These are phyloP conservation scores for Posidonia oceanica DNA, from an alignment of 116 monocot genomes.

Conservation along the genomic window DNA sequence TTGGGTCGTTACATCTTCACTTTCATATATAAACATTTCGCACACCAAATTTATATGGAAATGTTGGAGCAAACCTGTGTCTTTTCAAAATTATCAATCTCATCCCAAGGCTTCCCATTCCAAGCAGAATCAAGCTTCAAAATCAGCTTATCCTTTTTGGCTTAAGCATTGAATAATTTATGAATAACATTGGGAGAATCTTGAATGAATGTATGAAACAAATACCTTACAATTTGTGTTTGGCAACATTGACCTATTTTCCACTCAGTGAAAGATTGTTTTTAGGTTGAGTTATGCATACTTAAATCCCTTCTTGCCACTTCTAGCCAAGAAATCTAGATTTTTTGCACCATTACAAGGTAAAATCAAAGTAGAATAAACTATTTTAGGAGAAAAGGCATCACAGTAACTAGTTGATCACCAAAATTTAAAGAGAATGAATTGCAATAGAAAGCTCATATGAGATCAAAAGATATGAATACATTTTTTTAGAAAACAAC, in stretches of 20 bases:
- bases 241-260: neutral
- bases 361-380: neutral
- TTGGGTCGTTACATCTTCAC: too few relatives aligned
- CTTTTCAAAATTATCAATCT: conserved; percentile 35
- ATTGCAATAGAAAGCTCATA: too few relatives aligned
- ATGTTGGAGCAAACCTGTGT: conserved; percentile 23
- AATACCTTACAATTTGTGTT: neutral
- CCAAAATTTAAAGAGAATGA: too few relatives aligned
- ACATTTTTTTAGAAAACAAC: too few relatives aligned
- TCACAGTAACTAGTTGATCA: too few relatives aligned
- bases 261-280: too few relatives aligned
- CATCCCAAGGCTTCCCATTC: conserved; percentile 60
- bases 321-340: neutral
- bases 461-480: too few relatives aligned
- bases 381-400: too few relatives aligned
- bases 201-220: neutral
- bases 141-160: conserved; percentile 73
- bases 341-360: neutral
- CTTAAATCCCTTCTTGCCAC: too few relatives aligned
- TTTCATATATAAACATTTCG: neutral
- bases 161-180: conserved; percentile 16
- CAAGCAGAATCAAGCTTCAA: conserved; percentile 56
- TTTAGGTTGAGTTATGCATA: neutral
- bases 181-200: neutral
- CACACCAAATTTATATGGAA: neutral